phyloP scores from a whole-genome alignment of 78 protist species.

The Dictyostelium citrinum region DNA sequence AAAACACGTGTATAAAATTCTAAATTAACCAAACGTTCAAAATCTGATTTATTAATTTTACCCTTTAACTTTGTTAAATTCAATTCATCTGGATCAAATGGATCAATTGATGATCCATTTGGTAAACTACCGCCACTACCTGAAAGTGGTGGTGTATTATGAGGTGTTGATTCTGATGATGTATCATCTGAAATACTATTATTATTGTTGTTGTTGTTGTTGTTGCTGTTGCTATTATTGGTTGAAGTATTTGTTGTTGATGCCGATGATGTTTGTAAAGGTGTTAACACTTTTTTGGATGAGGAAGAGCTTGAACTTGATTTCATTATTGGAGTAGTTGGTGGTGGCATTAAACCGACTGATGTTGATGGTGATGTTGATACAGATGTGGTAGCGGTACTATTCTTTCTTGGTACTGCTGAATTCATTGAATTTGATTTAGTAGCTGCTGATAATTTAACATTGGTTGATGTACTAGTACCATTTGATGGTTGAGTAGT shows the following conservation, averaged over 20 bases:
- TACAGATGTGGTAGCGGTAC: not conserved
- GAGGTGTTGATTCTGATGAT: not conserved
- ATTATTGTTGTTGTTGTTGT: not conserved
- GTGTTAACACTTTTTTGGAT: not conserved
- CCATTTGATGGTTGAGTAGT: not conserved
- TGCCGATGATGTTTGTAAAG: not conserved
- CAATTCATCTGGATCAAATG: not conserved
- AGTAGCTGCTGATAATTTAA: not conserved
- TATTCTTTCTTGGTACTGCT: not conserved
- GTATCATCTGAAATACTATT: not conserved
- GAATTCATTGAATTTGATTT: not conserved
- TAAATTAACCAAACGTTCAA: conserved; percentile 15
- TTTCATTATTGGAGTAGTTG: not conserved
- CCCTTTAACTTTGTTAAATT: not conserved
- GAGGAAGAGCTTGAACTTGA: not conserved
- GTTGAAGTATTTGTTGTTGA: too few species aligned
- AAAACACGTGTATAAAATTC: conserved; percentile 11
- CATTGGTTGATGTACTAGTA: not conserved
- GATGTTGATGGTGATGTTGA: not conserved
- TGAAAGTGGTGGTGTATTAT: conserved; percentile 9
- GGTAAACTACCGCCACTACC: not conserved
- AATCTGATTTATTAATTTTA: conserved; percentile 16
- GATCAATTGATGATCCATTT: not conserved
- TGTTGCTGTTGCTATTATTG: not conserved
- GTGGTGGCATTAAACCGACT: not conserved